Base-by-base conservation (phyloP, 2,329 filamentous ascomycete species). In the Fusarium sp. region DNA sequence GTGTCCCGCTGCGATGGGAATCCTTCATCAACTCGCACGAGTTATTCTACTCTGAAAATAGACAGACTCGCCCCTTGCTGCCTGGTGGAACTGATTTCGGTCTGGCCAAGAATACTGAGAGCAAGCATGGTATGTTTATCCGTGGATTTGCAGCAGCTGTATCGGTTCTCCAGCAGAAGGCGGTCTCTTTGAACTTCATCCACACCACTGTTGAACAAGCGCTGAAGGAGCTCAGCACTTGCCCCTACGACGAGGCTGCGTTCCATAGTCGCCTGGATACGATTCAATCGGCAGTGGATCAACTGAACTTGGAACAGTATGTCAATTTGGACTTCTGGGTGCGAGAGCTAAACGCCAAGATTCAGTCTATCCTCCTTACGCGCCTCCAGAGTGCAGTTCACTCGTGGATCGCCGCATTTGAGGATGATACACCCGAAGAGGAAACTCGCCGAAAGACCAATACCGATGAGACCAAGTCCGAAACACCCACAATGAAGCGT, bases 1-100 rank as follows among this genome's bases (percentile, higher is more conserved):
- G 97, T 67, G 89, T 98, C 35, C 94, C 94, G 3, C 85, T 99
- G 33, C 92, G 95, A 78, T 99, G 96, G 96, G 96, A 99, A 79
- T 97, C 96, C 0, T 98, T 99, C 77, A 94, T 99, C 60, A 96
- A 98, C 81, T 95, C 95, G 4, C 98, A 98, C 81, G 96, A 99
- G 81, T 88, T 98, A 37, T 95, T 79, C 84, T 92, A 79, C 88
- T 93, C 78, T 82, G 83, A 84, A 56, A 81, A 82, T 59, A 79
- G 83, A 64, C 82, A 84, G 57, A 88, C 71, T 76, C 88, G 69
- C 83, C 89, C 76, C 79, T 67, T 85, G 13, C 74, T 84, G 12
- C 79, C 83, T 6, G 79, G 80, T 9, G 81, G 79, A 23, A 78
- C 79, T 15, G 84, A 85, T 54, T 85, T 85, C 61, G 81, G 82